Conservation (phyloP, 805 yeast species). For the Sungouiella thailandica region DNA sequence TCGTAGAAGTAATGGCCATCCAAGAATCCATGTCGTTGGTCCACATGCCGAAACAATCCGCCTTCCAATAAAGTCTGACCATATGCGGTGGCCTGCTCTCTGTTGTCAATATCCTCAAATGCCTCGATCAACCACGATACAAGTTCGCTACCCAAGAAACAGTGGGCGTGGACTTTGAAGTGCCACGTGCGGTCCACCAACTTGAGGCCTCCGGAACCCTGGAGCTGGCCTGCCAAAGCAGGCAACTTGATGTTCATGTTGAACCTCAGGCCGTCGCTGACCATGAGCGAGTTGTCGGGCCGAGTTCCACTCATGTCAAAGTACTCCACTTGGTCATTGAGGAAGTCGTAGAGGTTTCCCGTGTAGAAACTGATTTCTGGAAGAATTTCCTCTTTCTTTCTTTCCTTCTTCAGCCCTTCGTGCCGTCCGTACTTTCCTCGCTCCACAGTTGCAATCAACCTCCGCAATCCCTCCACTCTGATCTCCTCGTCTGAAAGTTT, state of each 20-base stretch:
- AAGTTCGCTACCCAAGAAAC: slow-evolving; percentile 81
- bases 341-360: slow-evolving; percentile 68
- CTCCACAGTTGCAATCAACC: slow-evolving; percentile 58
- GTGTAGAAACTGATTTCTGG: slow-evolving; percentile 87
- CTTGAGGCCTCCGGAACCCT: slow-evolving; percentile 55
- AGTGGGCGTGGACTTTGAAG: slow-evolving; percentile 66
- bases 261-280: slow-evolving; percentile 35
- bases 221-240: slow-evolving; percentile 61
- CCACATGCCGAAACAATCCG: slow-evolving; percentile 77
- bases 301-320: slow-evolving; percentile 34
- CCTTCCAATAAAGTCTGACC: slow-evolving; percentile 75
- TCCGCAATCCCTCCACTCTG: slow-evolving; percentile 85
- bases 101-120: slow-evolving; percentile 70
- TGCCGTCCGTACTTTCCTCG: slow-evolving; percentile 42
- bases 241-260: slow-evolving; percentile 45
- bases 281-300: slow-evolving; percentile 26
- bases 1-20: slow-evolving; percentile 93
- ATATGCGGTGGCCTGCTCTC: slow-evolving; percentile 78
- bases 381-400: slow-evolving; percentile 41
- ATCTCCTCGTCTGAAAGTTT: slow-evolving; percentile 75
- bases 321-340: slow-evolving; percentile 43
- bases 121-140: slow-evolving; percentile 81
- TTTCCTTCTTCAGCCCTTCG: slow-evolving; percentile 20
- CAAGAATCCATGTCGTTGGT: slow-evolving; percentile 72
- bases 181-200: slow-evolving; percentile 89